Conservation (phyloP, 768 basidiomycete genomes). For the Xerocomus potaroensis region DNA sequence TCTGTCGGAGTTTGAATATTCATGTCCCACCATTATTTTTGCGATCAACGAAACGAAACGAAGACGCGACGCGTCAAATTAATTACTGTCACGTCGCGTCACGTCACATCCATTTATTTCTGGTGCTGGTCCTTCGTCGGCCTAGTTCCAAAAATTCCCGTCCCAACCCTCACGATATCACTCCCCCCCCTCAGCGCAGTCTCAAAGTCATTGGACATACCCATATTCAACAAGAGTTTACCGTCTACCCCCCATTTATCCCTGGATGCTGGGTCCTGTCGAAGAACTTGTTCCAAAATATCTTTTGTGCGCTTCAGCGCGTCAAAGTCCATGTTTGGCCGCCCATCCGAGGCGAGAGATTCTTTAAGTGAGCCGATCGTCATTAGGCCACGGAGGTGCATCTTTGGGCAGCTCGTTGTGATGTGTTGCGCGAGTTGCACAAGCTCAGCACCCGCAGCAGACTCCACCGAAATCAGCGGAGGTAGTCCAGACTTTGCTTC, state of each 20-base stretch:
- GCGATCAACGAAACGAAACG: constrained; percentile 34
- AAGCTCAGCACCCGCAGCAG: constrained; percentile 45
- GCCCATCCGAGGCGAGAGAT: constrained; percentile 45
- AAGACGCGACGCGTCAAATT: constrained; percentile 32
- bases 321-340: constrained; percentile 72
- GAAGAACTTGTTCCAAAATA: constrained; percentile 46
- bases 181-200: constrained; percentile 80
- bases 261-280: constrained; percentile 18
- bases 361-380: constrained; percentile 86
- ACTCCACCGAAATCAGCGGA: constrained; percentile 42
- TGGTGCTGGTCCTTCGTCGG: constrained; percentile 42
- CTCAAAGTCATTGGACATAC: constrained; percentile 95
- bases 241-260: constrained; percentile 48
- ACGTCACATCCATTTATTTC: constrained; percentile 18
- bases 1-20: constrained; percentile 27
- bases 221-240: constrained; percentile 76
- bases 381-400: constrained; percentile 87
- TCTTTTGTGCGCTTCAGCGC: constrained; percentile 61
- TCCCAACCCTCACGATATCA: constrained; percentile 87
- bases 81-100: constrained; percentile 30
- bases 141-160: constrained; percentile 80
- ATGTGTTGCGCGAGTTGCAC: constrained; percentile 66
- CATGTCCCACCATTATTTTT: constrained; percentile 18
- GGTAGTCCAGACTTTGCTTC: constrained; percentile 82
- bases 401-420: constrained; percentile 63